phyloP scores from a whole-genome alignment of 495 filamentous ascomycete species.

The Extremus antarcticus region DNA sequence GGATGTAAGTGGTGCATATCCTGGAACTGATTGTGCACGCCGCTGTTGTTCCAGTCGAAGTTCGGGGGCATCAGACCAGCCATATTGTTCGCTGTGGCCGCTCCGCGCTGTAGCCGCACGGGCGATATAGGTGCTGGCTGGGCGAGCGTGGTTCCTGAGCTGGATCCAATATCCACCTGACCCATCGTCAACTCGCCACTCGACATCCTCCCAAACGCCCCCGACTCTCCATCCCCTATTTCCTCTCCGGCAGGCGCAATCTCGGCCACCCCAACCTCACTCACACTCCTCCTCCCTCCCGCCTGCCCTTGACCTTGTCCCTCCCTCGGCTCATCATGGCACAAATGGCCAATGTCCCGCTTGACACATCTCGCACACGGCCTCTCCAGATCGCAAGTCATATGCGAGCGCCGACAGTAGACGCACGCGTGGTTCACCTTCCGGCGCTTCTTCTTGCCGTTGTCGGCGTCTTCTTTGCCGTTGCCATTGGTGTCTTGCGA shows the following conservation, averaged over 20 bases:
- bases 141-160: slow-evolving; percentile 20
- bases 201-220: slow-evolving; percentile 1
- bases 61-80: not conserved
- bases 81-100: not conserved
- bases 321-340: slow-evolving; percentile 93
- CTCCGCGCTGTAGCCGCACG: slow-evolving; percentile 25
- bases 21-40: slow-evolving; percentile 70
- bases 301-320: no score
- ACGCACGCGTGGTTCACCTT: slow-evolving; percentile 99
- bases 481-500: slow-evolving; percentile 39
- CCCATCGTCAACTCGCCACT: not conserved
- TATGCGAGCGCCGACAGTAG: slow-evolving; percentile 99
- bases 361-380: slow-evolving; percentile 98
- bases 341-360: slow-evolving; percentile 96
- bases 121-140: slow-evolving; percentile 37
- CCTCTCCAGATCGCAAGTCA: slow-evolving; percentile 99
- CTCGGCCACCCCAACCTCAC: slow-evolving; percentile 51
- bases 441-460: slow-evolving; percentile 66
- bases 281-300: slow-evolving; percentile 58
- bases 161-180: slow-evolving; percentile 1
- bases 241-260: slow-evolving; percentile 41
- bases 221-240: slow-evolving; percentile 21
- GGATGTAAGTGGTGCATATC: slow-evolving; percentile 92
- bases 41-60: slow-evolving; percentile 53
- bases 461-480: not conserved